phyloP scores from a whole-genome alignment of 306 rosid genomes.

The Lotus japonicus region DNA sequence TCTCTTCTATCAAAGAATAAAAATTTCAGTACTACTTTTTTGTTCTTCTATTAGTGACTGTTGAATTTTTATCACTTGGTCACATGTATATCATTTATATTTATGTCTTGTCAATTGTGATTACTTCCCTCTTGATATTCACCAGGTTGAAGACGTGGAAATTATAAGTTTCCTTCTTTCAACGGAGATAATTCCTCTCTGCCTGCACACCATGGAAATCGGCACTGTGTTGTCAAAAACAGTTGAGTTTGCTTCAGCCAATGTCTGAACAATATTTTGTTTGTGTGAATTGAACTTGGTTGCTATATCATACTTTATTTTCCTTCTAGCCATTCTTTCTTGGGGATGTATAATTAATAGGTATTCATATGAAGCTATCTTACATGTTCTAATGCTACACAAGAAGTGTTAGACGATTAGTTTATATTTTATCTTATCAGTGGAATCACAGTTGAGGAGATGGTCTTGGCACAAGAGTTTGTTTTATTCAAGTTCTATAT shows the following conservation, averaged over 20 bases:
- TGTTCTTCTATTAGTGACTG: not conserved
- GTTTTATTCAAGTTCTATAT: conserved; percentile 23
- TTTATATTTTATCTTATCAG: not conserved
- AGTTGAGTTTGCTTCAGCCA: conserved; percentile 37
- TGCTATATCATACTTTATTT: not conserved
- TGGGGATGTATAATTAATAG: not conserved
- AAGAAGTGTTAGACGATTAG: not conserved
- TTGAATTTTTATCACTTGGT: not conserved
- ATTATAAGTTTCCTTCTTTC: conserved; percentile 74
- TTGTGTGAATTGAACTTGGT: not conserved
- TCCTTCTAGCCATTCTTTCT: not conserved
- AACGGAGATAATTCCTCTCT: conserved; percentile 70
- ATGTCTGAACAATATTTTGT: not conserved
- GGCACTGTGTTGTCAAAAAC: conserved; percentile 79
- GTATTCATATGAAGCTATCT: not conserved
- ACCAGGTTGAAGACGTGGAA: conserved; percentile 68
- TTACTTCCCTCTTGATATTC: not conserved
- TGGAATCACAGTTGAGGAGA: not conserved
- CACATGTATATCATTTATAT: not conserved
- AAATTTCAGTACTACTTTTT: not conserved
- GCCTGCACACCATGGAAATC: conserved; percentile 85
- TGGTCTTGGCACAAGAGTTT: not conserved
- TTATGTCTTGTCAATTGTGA: not conserved
- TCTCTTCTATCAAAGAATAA: not conserved
- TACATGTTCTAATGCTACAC: not conserved